Evolutionary conservation across 2,329 filamentous ascomycete genomes (phyloP), one percentile per base, ranked within the genome.

Genomic region (Penicillium concentricum): DNA sequence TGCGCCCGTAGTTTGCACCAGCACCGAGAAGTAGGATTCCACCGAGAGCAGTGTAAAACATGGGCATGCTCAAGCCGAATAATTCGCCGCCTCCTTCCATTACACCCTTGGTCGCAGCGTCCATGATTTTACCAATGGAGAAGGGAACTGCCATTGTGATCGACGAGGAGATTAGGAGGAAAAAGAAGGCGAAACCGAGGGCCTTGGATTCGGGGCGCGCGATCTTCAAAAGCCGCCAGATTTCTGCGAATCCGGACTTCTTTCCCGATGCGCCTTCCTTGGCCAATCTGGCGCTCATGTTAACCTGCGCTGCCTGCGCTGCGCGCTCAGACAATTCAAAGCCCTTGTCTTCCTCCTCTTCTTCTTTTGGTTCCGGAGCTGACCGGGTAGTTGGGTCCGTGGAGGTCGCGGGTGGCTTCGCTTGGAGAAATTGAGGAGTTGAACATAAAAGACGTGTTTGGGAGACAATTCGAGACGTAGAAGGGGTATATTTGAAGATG

Each of bases 141-240:
- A 97, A 96, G 1, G 94, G 94, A 58, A 99, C 90, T 2, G 91
- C 92, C 89, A 99, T 96, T 56, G 92, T 96, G 65, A 99, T 92
- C 50, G 87, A 84, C 4, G 93, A 97, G 16, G 93, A 97, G 60
- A 97, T 82, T 57, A 99, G 81, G 49, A 99, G 81, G 70, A 96
- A 89, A 54, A 89, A 73, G 72, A 97, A 93, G 4, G 95, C 95
- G 61, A 89, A 75, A 7, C 81, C 82, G 16, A 99, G 85, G 74
- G 90, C 89, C 70, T 82, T 87, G 30, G 89, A 78, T 77, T 99
- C 94, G 3, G 93, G 93, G 54, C 85, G 83, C 13, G 94, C 94
- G 70, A 99, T 94, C 75, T 88, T 91, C 72, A 99, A 82, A 67
- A 99, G 79, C 50, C 94, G 86, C 86, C 87, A 90, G 65, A 97